These are phyloP conservation scores for Candida taoyuanica DNA, from an alignment of 805 yeast species.

Conservation along the genomic window DNA sequence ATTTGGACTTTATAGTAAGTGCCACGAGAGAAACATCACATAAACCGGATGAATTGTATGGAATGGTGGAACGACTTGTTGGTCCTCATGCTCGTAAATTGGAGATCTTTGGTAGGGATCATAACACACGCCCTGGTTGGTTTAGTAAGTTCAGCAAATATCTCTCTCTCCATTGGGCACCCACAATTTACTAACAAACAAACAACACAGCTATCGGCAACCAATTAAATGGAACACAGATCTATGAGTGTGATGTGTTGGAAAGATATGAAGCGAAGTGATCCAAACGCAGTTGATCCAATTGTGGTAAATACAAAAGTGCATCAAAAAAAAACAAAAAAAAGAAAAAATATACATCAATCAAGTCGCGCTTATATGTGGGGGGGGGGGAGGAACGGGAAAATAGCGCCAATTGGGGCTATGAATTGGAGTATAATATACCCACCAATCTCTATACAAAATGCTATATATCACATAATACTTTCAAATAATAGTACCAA, in stretches of 20 bases:
- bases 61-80: conserved; percentile 76
- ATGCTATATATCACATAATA: too few relatives aligned
- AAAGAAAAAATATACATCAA: too few relatives aligned
- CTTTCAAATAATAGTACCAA: too few relatives aligned
- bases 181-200: conserved; percentile 2
- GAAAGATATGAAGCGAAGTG: conserved; percentile 6
- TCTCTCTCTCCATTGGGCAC: too few relatives aligned
- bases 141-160: conserved; percentile 43
- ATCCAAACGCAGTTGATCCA: too few relatives aligned
- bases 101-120: conserved; percentile 86
- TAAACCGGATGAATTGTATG: conserved; percentile 89
- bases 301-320: too few relatives aligned
- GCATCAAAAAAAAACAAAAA: too few relatives aligned
- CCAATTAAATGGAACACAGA: conserved; percentile 56
- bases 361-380: too few relatives aligned
- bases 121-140: conserved; percentile 89
- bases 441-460: too few relatives aligned
- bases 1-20: conserved; percentile 74
- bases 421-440: too few relatives aligned
- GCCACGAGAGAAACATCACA: conserved; percentile 84
- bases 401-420: too few relatives aligned
- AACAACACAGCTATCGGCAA: conserved; percentile 55
- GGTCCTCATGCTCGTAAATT: conserved; percentile 74
- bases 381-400: too few relatives aligned
- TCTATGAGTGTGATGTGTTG: conserved; percentile 55